A percentile compares a stretch with the other conserved stretches of the same genome.
Evolutionary conservation across 1,284 basidiomycete genomes (phyloP).

Genomic region (Cronartium quercuum): DNA sequence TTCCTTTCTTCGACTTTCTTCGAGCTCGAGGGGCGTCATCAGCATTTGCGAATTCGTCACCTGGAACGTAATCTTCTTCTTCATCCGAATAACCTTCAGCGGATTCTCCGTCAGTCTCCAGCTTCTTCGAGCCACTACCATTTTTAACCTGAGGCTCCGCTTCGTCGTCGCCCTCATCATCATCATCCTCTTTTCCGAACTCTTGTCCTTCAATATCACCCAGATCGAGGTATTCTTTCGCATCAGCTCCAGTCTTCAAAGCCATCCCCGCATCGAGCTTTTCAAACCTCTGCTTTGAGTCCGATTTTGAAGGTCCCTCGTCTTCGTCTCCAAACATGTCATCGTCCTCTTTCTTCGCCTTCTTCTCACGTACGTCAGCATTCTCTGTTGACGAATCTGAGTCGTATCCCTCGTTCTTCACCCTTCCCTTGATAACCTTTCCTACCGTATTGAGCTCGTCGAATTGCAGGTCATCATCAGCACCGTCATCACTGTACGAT

Average conservation of each 20-base stretch:
- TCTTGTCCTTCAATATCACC: conserved; percentile 95
- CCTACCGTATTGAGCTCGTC: conserved; percentile 25
- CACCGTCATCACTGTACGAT: background rate
- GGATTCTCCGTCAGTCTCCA: conserved; percentile 53
- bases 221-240: conserved; percentile 64
- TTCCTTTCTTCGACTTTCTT: conserved; percentile 66
- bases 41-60: conserved; percentile 53
- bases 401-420: conserved; percentile 75
- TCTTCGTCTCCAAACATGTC: conserved; percentile 79
- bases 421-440: conserved; percentile 42
- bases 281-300: conserved; percentile 37
- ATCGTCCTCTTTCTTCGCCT: conserved; percentile 56
- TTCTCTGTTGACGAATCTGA: conserved; percentile 89
- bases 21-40: conserved; percentile 46
- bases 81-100: conserved; percentile 56
- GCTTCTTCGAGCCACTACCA: conserved; percentile 44
- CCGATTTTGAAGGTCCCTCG: conserved; percentile 42
- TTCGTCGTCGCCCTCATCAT: conserved; percentile 48
- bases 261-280: conserved; percentile 41
- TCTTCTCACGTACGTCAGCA: conserved; percentile 71
- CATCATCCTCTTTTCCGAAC: conserved; percentile 56
- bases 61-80: conserved; percentile 62
- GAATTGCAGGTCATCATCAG: conserved; percentile 13
- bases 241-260: conserved; percentile 39
- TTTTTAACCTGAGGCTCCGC: no score